Conservation (phyloP, 2,329 filamentous ascomycete genomes). For the Phaeosphaeriaceae sp. region DNA sequence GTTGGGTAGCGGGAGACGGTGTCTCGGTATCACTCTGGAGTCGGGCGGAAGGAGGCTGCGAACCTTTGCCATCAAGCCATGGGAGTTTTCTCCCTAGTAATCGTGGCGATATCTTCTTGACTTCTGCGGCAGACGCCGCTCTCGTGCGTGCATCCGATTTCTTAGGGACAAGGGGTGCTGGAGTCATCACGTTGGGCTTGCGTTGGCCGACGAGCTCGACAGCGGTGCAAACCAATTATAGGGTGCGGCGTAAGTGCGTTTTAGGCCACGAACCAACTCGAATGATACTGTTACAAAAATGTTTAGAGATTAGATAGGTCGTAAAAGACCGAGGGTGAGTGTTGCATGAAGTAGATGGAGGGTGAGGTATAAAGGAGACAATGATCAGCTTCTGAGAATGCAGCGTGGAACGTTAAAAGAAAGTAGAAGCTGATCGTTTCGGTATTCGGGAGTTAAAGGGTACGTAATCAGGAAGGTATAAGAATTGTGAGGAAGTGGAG, state of each 20-base stretch:
- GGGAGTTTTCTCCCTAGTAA: constrained; percentile 31
- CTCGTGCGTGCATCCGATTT: neutral
- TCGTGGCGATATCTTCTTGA: constrained; percentile 17
- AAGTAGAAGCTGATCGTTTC: constrained; percentile 21
- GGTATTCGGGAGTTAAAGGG: constrained; percentile 7
- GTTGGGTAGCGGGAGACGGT: constrained; percentile 11
- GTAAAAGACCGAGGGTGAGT: neutral
- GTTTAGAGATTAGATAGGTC: neutral
- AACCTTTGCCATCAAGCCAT: constrained; percentile 38
- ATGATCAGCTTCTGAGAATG: constrained; percentile 20
- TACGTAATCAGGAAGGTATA: constrained; percentile 15
- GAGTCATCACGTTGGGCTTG: neutral
- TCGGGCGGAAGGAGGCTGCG: constrained; percentile 8
- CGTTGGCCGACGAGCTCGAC: neutral
- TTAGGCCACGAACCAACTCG: no score
- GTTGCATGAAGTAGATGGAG: neutral
- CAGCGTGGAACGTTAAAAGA: neutral
- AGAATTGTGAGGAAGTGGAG: constrained; percentile 5
- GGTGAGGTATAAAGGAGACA: constrained; percentile 1
- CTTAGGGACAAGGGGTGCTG: no score
- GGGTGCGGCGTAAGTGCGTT: no score
- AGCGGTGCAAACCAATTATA: neutral
- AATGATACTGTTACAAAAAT: no score
- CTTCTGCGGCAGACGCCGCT: neutral
- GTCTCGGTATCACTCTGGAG: constrained; percentile 3